Conservation (phyloP, 768 basidiomycete genomes). For the Sutorius australiensis region DNA sequence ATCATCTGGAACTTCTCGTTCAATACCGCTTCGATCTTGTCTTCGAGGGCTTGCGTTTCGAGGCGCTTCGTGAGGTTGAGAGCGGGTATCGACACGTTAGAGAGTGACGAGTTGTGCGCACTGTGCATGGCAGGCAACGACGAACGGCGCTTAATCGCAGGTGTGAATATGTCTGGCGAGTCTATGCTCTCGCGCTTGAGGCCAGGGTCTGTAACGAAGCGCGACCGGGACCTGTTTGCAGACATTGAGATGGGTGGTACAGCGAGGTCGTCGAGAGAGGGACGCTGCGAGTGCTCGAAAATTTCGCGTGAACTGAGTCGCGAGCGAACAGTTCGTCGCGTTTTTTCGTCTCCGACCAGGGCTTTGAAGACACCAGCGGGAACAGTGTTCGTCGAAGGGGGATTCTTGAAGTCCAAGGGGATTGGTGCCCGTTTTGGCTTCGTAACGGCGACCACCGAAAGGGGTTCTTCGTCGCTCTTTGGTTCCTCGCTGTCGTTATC, state of each 20-base stretch:
- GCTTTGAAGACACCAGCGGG: constrained; percentile 87
- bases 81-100: constrained; percentile 42
- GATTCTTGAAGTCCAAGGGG: constrained; percentile 72
- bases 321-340: constrained; percentile 69
- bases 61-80: constrained; percentile 53
- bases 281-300: constrained; percentile 61
- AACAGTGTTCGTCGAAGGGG: constrained; percentile 65
- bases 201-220: constrained; percentile 59
- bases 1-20: constrained; percentile 65
- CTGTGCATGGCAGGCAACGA: constrained; percentile 56
- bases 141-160: constrained; percentile 47
- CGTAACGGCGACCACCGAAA: constrained; percentile 14
- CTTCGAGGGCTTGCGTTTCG: constrained; percentile 58
- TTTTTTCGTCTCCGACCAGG: constrained; percentile 62
- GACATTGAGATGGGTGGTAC: constrained; percentile 66
- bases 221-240: constrained; percentile 48
- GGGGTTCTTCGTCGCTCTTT: constrained; percentile 13
- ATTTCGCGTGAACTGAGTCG: constrained; percentile 71
- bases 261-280: constrained; percentile 74
- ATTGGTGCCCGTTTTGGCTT: constrained; percentile 68
- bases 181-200: constrained; percentile 28
- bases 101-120: constrained; percentile 41
- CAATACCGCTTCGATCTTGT: constrained; percentile 57
- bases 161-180: constrained; percentile 41
- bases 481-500: constrained; percentile 7